Evolutionary conservation across 345 rosid species (phyloP), one percentile per base, ranked within the genome.

Genomic region (Turnera subulata): DNA sequence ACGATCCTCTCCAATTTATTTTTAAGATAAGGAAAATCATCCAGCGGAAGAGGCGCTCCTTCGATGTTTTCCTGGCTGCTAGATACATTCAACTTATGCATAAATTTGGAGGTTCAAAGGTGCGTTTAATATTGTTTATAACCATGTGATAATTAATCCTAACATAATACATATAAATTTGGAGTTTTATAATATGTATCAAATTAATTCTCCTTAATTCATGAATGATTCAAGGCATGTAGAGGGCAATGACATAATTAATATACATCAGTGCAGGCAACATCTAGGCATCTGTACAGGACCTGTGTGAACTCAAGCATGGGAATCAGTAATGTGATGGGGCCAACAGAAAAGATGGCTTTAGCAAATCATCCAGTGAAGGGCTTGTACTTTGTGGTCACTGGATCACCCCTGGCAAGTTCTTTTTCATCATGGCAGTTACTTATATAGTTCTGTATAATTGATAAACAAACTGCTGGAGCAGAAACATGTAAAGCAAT

Each of bases 321-420:
- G 73, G 39, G 50, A 5, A 56, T 82, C 21, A 58, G 84, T 38
- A 79, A 79, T 46, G 0, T 79, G 37, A 67, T 74, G 2, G 82
- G 86, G 4, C 84, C 84, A 0, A 16, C 46, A 14, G 82, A 79
- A 29, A 40, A 45, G 46, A 67, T 76, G 80, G 55, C 82, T 17
- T 63, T 79, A 40, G 69, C 70, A 46, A 46, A 56, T 63, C 82
- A 69, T 64, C 86, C 86, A 0, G 8, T 82, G 8, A 67, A 62
- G 44, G 76, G 82, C 67, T 44, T 78, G 2, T 79, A 74, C 53
- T 79, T 67, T 46, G 57, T 59, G 66, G 70, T 67, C 6, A 47
- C 53, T 0, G 81, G 83, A 33, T 32, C 42, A 2, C 63, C 63
- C 32, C 63, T 46, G 53, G 63, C 47, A 50, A 3, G 25, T 13